phyloP scores from a whole-genome alignment of 1,284 basidiomycete species.

The Takashimella tepidaria region DNA sequence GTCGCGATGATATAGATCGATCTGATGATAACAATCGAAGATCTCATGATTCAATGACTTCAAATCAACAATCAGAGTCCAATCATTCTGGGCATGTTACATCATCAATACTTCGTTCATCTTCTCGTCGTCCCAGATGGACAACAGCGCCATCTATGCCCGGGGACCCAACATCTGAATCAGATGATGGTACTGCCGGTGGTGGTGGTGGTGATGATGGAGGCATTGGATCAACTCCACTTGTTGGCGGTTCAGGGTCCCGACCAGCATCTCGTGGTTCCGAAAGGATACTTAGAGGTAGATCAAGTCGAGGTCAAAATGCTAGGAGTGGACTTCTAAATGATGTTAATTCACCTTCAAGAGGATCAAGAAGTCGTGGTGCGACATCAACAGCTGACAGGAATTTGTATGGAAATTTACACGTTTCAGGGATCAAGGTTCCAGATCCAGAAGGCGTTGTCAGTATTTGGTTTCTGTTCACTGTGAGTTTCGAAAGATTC shows the following conservation, averaged over 20 bases:
- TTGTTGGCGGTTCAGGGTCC: background rate
- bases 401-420: slow-evolving; percentile 38
- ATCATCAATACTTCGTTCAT: background rate
- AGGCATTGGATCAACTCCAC: too few species aligned
- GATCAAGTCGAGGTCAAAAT: slow-evolving; percentile 1
- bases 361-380: background rate
- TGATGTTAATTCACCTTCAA: background rate
- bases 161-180: background rate
- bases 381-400: slow-evolving; percentile 7
- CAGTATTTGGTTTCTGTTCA: slow-evolving; percentile 44
- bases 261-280: slow-evolving; percentile 4
- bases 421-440: slow-evolving; percentile 35
- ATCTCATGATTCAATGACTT: too few species aligned
- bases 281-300: slow-evolving; percentile 1
- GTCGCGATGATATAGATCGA: too few species aligned
- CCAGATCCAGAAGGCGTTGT: slow-evolving; percentile 29
- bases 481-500: slow-evolving; percentile 24
- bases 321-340: background rate
- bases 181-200: background rate
- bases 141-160: background rate
- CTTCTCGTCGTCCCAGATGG: background rate
- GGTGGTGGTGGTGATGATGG: too few species aligned
- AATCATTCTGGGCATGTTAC: background rate
- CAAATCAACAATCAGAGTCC: too few species aligned
- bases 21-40: too few species aligned